A percentile compares a stretch with the other conserved stretches of the same genome.
Evolutionary conservation across 179 eudicot species (phyloP).

Genomic region (Patellifolia procumbens): DNA sequence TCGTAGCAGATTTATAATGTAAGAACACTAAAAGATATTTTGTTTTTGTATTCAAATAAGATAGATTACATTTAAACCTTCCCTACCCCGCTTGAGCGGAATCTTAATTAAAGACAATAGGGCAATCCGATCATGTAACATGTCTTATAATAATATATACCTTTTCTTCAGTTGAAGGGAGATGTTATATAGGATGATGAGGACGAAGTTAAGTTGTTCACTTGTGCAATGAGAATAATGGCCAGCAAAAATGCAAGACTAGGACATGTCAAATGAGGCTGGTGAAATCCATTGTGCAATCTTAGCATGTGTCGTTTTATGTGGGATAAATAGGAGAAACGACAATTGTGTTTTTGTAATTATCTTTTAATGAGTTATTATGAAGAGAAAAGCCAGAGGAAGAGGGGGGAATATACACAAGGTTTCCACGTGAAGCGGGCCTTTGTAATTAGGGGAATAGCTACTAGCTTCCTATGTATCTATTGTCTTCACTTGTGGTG

Average conservation of each 20-base stretch:
- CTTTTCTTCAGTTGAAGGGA: background rate
- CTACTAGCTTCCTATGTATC: background rate
- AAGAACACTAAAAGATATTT: too few relatives aligned
- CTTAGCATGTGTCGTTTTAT: constrained; percentile 33
- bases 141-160: background rate
- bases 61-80: background rate
- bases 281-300: constrained; percentile 39
- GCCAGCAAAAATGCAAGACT: constrained; percentile 20
- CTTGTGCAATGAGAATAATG: constrained; percentile 19
- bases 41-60: too few relatives aligned
- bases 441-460: constrained; percentile 18
- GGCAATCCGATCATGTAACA: background rate
- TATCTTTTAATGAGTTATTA: constrained; percentile 5
- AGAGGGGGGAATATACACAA: constrained; percentile 20
- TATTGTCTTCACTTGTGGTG: constrained; percentile 26
- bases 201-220: background rate
- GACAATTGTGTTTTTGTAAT: constrained; percentile 26
- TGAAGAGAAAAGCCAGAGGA: constrained; percentile 19
- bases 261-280: constrained; percentile 37
- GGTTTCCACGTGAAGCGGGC: constrained; percentile 40
- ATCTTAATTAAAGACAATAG: background rate
- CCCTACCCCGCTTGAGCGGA: background rate
- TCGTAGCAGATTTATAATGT: too few relatives aligned
- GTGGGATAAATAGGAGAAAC: constrained; percentile 9
- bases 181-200: background rate